A percentile compares a stretch with the other conserved stretches of the same genome.
These are phyloP conservation scores for Straminergon stramineum DNA, from an alignment of 225 moss, liverwort and hornwort genomes.

Conservation along the genomic window DNA sequence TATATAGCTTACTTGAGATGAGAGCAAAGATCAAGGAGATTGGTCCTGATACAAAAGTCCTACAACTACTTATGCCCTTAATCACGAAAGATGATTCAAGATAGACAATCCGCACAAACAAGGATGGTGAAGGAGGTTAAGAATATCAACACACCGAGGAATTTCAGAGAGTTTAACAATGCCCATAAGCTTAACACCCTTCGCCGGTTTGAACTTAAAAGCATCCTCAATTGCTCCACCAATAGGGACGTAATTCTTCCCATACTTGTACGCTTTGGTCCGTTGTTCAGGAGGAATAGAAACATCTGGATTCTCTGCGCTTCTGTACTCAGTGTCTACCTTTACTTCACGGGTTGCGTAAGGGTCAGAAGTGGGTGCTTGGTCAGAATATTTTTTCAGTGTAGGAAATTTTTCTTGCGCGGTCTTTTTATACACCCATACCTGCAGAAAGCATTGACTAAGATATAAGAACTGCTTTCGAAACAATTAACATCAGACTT, in stretches of 20 bases:
- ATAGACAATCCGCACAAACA: neutral
- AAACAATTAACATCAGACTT: neutral
- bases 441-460: constrained; percentile 25
- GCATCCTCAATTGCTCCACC: constrained; percentile 49
- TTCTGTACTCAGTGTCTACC: constrained; percentile 68
- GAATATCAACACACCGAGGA: constrained; percentile 52
- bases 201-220: constrained; percentile 68
- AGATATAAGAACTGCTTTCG: neutral
- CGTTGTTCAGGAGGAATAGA: constrained; percentile 83
- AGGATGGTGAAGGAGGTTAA: neutral
- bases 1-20: neutral
- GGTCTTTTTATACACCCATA: constrained; percentile 97
- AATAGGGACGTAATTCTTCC: constrained; percentile 79
- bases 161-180: constrained; percentile 57
- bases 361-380: constrained; percentile 35
- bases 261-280: constrained; percentile 93
- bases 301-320: constrained; percentile 43
- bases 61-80: neutral
- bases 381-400: constrained; percentile 70
- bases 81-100: neutral
- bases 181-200: constrained; percentile 79
- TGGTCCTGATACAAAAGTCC: neutral
- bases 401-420: constrained; percentile 71
- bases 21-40: neutral
- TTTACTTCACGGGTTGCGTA: constrained; percentile 64